Conservation (phyloP, 192 early-diverging fungal genomes). For the Podila horticola region DNA sequence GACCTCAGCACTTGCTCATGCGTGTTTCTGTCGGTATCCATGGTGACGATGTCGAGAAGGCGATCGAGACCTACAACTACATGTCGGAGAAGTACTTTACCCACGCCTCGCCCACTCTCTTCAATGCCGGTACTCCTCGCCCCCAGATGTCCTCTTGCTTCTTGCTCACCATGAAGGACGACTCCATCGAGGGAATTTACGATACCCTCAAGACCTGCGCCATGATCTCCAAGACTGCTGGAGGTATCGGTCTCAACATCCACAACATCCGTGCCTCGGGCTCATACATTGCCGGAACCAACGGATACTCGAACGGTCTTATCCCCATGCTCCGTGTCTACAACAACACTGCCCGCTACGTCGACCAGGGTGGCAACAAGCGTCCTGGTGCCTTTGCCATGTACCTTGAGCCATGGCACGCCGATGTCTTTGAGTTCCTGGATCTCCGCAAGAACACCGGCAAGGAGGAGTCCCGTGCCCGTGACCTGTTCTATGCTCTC, state of each 20-base stretch:
- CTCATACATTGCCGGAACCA: slow-evolving; percentile 98
- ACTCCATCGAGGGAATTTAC: slow-evolving; percentile 98
- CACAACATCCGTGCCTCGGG: slow-evolving; percentile 96
- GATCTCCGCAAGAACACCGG: slow-evolving; percentile 98
- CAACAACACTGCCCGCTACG: slow-evolving; percentile 98
- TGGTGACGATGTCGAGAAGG: slow-evolving; percentile 89
- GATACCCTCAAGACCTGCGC: slow-evolving; percentile 97
- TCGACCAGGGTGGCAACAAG: slow-evolving; percentile 99
- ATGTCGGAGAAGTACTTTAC: slow-evolving; percentile 96
- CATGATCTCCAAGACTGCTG: slow-evolving; percentile 97
- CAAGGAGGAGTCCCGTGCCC: slow-evolving; percentile 96
- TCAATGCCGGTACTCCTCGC: slow-evolving; percentile 97
- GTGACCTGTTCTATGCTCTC: slow-evolving; percentile 96
- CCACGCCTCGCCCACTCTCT: slow-evolving; percentile 96
- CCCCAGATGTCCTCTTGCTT: slow-evolving; percentile 97
- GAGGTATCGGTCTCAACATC: slow-evolving; percentile 97
- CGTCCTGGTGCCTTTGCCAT: slow-evolving; percentile 98
- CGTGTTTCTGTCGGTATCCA: slow-evolving; percentile 98
- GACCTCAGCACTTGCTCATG: slow-evolving; percentile 99
- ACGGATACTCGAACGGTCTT: slow-evolving; percentile 96
- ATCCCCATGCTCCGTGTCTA: slow-evolving; percentile 98
- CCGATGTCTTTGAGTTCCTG: slow-evolving; percentile 96
- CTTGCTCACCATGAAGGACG: slow-evolving; percentile 94
- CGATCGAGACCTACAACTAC: slow-evolving; percentile 94
- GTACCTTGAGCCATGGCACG: slow-evolving; percentile 99